Conservation (phyloP, 768 basidiomycete genomes). For the Tricholoma hemisulphureum region DNA sequence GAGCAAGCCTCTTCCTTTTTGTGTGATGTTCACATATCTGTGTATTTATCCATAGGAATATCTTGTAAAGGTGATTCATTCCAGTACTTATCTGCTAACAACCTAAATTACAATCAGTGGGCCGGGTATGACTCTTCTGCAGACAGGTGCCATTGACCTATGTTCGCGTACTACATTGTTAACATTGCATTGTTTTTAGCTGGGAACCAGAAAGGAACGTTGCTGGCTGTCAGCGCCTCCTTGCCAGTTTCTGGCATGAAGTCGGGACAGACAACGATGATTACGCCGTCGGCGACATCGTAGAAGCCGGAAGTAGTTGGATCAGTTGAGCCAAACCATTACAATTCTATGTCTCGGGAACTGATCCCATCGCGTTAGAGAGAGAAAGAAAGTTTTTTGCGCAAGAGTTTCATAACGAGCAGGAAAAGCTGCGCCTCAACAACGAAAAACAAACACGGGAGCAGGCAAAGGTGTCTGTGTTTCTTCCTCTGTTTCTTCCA, state of each 20-base stretch:
- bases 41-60: constrained; percentile 50
- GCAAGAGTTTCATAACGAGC: constrained; percentile 25
- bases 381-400: constrained; percentile 40
- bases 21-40: background rate
- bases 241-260: constrained; percentile 64
- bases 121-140: constrained; percentile 55
- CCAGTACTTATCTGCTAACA: constrained; percentile 2
- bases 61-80: constrained; percentile 54
- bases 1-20: constrained; percentile 16
- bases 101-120: constrained; percentile 47
- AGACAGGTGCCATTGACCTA: constrained; percentile 50
- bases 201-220: constrained; percentile 72
- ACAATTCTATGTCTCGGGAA: background rate
- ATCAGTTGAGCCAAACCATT: constrained; percentile 45
- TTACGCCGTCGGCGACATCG: constrained; percentile 46
- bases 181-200: constrained; percentile 34
- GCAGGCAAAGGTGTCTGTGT: constrained; percentile 13
- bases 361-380: constrained; percentile 20
- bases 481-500: background rate
- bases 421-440: constrained; percentile 17
- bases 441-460: constrained; percentile 19
- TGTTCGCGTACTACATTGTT: background rate
- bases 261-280: constrained; percentile 57
- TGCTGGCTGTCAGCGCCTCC: constrained; percentile 51
- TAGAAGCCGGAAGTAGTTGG: constrained; percentile 50